These are phyloP conservation scores for Neurospora sublineolata DNA, from an alignment of 495 filamentous ascomycete genomes.

Conservation along the genomic window DNA sequence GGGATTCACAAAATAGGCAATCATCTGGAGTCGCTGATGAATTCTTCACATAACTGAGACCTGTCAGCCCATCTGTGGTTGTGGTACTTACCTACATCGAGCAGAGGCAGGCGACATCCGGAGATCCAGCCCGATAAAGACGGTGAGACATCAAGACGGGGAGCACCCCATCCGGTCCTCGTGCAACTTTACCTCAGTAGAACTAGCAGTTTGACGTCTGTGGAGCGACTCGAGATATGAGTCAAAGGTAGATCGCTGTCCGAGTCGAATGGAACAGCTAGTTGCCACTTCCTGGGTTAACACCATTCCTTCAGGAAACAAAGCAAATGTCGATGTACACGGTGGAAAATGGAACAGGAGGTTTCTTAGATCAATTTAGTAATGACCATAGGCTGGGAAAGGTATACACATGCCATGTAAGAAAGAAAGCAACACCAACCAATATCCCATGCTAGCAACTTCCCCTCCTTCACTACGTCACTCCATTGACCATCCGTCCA, in stretches of 20 bases:
- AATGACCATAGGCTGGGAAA: background rate
- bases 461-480: background rate
- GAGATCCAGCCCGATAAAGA: background rate
- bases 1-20: background rate
- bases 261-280: background rate
- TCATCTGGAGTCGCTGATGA: background rate
- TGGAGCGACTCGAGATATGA: background rate
- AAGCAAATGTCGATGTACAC: background rate
- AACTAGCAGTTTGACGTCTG: background rate
- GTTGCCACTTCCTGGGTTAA: background rate
- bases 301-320: background rate
- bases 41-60: background rate
- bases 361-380: background rate
- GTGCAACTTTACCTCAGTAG: background rate
- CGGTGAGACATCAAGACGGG: background rate
- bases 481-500: background rate
- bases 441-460: background rate
- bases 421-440: background rate
- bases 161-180: background rate
- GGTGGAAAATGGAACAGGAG: background rate
- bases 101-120: background rate
- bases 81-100: background rate
- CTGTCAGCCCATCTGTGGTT: background rate
- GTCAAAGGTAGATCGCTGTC: background rate
- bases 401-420: background rate